These are phyloP conservation scores for Daldinia sp. DNA, from an alignment of 2,329 filamentous ascomycete species.

Conservation along the genomic window DNA sequence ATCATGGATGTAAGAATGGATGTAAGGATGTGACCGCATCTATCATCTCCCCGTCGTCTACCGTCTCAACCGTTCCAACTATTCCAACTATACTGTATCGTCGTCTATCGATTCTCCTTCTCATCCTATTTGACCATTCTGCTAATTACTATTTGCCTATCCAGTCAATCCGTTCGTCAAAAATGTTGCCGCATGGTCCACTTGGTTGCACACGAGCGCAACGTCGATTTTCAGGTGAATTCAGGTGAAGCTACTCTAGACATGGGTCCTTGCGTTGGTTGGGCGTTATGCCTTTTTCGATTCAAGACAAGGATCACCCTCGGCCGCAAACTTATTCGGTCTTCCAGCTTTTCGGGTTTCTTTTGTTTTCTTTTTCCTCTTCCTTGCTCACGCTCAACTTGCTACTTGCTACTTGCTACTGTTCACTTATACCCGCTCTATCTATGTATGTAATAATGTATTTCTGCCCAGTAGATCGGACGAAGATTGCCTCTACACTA, in stretches of 20 bases:
- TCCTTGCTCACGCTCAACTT: not conserved
- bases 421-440: too few relatives aligned
- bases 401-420: too few relatives aligned
- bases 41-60: constrained; percentile 25
- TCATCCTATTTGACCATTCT: constrained; percentile 2
- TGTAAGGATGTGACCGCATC: constrained; percentile 21
- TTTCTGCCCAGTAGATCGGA: constrained; percentile 30
- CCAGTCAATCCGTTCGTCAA: constrained; percentile 24
- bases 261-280: constrained; percentile 24
- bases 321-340: constrained; percentile 1
- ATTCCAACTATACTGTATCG: too few relatives aligned
- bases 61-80: constrained; percentile 1
- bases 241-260: constrained; percentile 43
- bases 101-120: constrained; percentile 24
- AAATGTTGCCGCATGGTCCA: constrained; percentile 34
- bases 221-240: constrained; percentile 45
- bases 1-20: constrained; percentile 5
- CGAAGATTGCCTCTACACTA: constrained; percentile 25
- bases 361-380: not conserved
- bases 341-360: not conserved
- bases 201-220: constrained; percentile 29
- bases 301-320: not conserved
- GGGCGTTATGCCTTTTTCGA: constrained; percentile 3
- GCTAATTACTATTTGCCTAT: constrained; percentile 20
- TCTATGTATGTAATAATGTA: too few relatives aligned